phyloP scores from a whole-genome alignment of 2,329 filamentous ascomycete species.

The Penicillium nordicum region DNA sequence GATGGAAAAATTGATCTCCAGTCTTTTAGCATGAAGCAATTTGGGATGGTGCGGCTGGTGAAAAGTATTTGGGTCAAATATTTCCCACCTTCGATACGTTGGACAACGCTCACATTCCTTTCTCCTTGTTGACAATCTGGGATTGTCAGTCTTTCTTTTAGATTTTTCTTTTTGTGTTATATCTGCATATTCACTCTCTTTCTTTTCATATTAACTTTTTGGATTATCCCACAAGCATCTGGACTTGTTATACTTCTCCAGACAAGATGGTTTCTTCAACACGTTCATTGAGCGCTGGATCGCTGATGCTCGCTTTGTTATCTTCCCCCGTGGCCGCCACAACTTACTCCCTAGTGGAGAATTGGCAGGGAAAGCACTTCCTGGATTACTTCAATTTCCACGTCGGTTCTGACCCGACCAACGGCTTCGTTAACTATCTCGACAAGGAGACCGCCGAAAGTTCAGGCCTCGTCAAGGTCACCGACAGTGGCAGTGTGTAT shows the following conservation, averaged over 20 bases:
- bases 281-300: slow-evolving; percentile 29
- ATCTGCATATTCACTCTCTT: slow-evolving; percentile 5
- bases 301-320: slow-evolving; percentile 30
- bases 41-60: background rate
- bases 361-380: slow-evolving; percentile 47
- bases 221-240: background rate
- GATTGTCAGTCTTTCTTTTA: slow-evolving; percentile 21
- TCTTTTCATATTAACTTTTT: background rate
- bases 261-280: slow-evolving; percentile 29
- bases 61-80: slow-evolving; percentile 16
- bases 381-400: slow-evolving; percentile 52
- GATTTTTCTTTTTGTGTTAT: slow-evolving; percentile 1
- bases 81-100: slow-evolving; percentile 9
- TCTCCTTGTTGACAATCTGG: slow-evolving; percentile 22
- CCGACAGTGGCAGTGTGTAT: slow-evolving; percentile 37
- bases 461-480: slow-evolving; percentile 36
- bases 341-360: slow-evolving; percentile 41
- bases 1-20: slow-evolving; percentile 1
- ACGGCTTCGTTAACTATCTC: slow-evolving; percentile 52
- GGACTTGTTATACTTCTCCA: background rate
- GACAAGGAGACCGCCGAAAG: slow-evolving; percentile 39
- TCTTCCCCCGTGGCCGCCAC: slow-evolving; percentile 22
- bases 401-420: slow-evolving; percentile 46
- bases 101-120: slow-evolving; percentile 20
- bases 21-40: background rate